Percentiles rank a stretch among this genome's conserved stretches.
phyloP scores from a whole-genome alignment of 139 green algal genomes.

The Picochlorum sp. region DNA sequence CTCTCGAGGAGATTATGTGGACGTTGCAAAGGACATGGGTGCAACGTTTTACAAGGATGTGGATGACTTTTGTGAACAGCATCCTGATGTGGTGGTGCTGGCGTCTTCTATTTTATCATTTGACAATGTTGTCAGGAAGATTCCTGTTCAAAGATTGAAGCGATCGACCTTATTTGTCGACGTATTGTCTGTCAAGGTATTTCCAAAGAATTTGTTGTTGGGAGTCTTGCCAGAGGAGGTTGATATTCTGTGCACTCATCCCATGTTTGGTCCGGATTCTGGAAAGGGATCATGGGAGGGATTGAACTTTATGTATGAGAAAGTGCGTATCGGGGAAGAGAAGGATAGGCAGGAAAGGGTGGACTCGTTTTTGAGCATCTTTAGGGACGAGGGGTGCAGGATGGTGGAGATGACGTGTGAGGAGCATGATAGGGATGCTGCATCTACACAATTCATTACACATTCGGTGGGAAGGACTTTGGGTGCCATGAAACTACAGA shows the following conservation, averaged over 20 bases:
- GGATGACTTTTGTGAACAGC: constrained; percentile 94
- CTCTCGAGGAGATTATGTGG: constrained; percentile 65
- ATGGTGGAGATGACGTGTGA: constrained; percentile 99
- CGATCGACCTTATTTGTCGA: constrained; percentile 95
- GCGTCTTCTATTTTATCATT: constrained; percentile 85
- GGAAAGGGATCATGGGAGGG: constrained; percentile 73
- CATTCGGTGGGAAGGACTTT: constrained; percentile 90
- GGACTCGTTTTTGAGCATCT: constrained; percentile 40
- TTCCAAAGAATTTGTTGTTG: constrained; percentile 89
- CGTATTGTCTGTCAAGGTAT: constrained; percentile 96
- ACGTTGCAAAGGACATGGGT: constrained; percentile 61
- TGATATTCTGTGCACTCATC: constrained; percentile 98
- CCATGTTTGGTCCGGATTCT: constrained; percentile 98
- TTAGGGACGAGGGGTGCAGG: constrained; percentile 74
- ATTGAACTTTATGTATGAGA: constrained; percentile 86
- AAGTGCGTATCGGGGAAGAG: constrained; percentile 50
- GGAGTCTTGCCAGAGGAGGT: constrained; percentile 63
- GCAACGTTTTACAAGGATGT: constrained; percentile 77
- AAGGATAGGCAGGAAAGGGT: constrained; percentile 21
- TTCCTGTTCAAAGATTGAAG: constrained; percentile 83
- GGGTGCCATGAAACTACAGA: constrained; percentile 45
- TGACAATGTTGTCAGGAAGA: constrained; percentile 56
- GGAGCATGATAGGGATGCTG: constrained; percentile 90
- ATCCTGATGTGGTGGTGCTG: constrained; percentile 95
- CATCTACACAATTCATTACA: constrained; percentile 96